Evolutionary conservation across 768 basidiomycete genomes (phyloP).

Genomic region (Hypholoma sublateritium): DNA sequence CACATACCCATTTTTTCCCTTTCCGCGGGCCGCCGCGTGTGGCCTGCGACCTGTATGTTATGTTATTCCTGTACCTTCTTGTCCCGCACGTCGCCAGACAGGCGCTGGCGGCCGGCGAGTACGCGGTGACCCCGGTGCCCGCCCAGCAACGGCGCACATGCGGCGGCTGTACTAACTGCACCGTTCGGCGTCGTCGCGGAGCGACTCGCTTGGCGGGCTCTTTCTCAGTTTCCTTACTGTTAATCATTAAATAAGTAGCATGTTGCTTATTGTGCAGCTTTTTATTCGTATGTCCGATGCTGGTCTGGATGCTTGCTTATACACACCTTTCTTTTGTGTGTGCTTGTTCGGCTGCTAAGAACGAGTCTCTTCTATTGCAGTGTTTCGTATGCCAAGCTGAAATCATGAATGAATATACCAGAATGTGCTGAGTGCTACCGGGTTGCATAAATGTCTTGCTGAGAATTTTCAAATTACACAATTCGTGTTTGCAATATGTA

Average conservation of each 20-base stretch:
- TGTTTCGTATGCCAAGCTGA: no score
- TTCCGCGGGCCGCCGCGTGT: not conserved
- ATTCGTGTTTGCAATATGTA: no score
- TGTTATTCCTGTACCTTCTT: not conserved
- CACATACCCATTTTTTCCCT: not conserved
- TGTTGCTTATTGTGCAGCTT: not conserved
- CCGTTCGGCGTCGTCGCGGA: not conserved
- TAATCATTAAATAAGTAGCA: not conserved
- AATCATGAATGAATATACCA: no score
- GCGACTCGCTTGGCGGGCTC: not conserved
- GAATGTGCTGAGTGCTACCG: no score
- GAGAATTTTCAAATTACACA: no score
- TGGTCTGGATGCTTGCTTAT: not conserved
- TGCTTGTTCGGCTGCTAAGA: not conserved
- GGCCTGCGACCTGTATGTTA: not conserved
- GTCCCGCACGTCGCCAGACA: not conserved
- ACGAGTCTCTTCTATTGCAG: no score
- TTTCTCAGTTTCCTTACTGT: not conserved
- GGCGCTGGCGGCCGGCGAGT: not conserved
- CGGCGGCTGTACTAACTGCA: not conserved
- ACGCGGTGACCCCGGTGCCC: not conserved
- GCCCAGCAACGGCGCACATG: not conserved
- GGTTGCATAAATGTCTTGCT: no score
- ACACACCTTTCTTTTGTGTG: not conserved
- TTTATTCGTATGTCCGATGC: not conserved